Evolutionary conservation across 495 filamentous ascomycete genomes (phyloP), one percentile per base, ranked within the genome.

Genomic region (Tetracladium setigerum): DNA sequence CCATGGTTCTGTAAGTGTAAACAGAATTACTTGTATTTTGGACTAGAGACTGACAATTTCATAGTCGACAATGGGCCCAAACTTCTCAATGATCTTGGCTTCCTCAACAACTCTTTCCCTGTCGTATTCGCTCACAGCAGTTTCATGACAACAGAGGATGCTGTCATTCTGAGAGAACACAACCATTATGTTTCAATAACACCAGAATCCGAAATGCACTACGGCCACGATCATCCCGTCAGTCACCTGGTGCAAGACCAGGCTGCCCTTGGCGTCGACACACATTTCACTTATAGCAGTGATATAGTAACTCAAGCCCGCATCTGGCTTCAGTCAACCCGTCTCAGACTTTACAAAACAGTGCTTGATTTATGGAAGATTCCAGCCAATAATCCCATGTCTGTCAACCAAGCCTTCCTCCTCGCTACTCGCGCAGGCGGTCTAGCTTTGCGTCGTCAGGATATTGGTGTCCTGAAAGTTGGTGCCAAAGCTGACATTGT

Each of bases 401-500:
- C 59, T 17, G 73, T 65, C 13, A 60, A 69, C 46, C 67, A 77
- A 43, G 73, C 71, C 1, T 75, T 77, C 58, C 48, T 73, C 13
- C 56, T 77, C 12, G 69, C 67, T 5, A 77, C 73, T 10, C 58
- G 70, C 0, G 55, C 68, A 18, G 73, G 73, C 33, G 73, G 55
- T 6, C 60, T 66, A 14, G 70, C 73, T 5, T 55, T 76, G n/a
- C 46, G 65, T 8, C 55, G 69, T 1, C 55, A 60, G 2, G 73
- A 77, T 55, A 39, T 77, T 0, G 73, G 73, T 41, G 62, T 64
- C 10, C 61, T 77, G 41, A 55, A 47, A 7, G 62, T 60, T 1
- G 72, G 71, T 6, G 67, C 68, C 1, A 68, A 68, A 46, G 72
- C 72, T 1, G 72, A 77, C 41, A 38, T 77, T n/a, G 65, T 71